A percentile compares a stretch with the other conserved stretches of the same genome.
Conservation (phyloP, 352 stramenopile genomes). For the Globisporangium uncinulatum region DNA sequence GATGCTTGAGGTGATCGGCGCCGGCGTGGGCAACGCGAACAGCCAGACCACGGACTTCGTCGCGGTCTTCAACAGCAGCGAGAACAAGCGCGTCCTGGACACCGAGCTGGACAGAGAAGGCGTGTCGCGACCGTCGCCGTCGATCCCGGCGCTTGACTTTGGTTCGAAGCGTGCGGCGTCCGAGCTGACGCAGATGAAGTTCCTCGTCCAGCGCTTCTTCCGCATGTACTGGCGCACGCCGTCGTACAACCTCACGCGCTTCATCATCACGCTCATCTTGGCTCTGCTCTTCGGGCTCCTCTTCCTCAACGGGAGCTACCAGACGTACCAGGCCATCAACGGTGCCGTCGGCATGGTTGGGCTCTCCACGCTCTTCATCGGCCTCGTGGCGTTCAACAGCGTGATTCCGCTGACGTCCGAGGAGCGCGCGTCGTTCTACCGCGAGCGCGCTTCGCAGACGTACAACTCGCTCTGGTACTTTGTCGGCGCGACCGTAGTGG, state of each 20-base stretch:
- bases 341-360: conserved; percentile 50
- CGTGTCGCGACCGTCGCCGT: conserved; percentile 24
- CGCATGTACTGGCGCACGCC: conserved; percentile 85
- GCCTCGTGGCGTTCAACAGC: conserved; percentile 73
- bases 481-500: conserved; percentile 67
- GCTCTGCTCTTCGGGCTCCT: conserved; percentile 52
- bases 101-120: conserved; percentile 37
- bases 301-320: conserved; percentile 42
- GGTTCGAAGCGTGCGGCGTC: conserved; percentile 27
- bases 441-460: conserved; percentile 87
- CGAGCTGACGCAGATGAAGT: conserved; percentile 20
- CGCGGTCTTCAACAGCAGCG: conserved; percentile 28
- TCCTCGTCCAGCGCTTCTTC: conserved; percentile 53
- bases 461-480: conserved; percentile 86
- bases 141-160: conserved; percentile 37
- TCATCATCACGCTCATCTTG: conserved; percentile 65
- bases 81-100: conserved; percentile 28
- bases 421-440: conserved; percentile 90
- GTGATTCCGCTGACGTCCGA: conserved; percentile 73
- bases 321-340: conserved; percentile 39
- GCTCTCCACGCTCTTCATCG: conserved; percentile 85
- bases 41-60: conserved; percentile 29
- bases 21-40: conserved; percentile 14
- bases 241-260: conserved; percentile 76
- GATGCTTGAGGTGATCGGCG: conserved; percentile 20